Evolutionary conservation across 164 flowering plant genomes (phyloP).

Genomic region (Vitis amurensis): DNA sequence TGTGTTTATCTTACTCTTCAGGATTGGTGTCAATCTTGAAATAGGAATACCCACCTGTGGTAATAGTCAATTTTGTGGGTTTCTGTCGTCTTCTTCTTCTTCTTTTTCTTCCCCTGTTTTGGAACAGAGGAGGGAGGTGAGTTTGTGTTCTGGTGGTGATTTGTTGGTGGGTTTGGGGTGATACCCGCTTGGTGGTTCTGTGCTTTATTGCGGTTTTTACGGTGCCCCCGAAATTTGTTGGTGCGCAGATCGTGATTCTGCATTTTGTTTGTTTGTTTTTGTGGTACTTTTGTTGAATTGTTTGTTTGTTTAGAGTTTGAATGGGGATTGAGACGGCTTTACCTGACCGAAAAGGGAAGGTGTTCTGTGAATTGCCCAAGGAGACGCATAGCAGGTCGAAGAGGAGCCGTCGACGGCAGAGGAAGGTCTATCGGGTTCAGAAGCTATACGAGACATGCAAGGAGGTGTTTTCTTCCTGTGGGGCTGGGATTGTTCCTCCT

Average conservation of each 20-base stretch:
- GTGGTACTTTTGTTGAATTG: neutral
- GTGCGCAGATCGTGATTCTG: no score
- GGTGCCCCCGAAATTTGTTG: neutral
- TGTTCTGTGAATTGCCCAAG: slow-evolving; percentile 22
- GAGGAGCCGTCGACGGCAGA: slow-evolving; percentile 38
- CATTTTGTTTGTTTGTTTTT: neutral
- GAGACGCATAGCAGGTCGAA: slow-evolving; percentile 26
- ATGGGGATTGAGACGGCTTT: slow-evolving; percentile 42
- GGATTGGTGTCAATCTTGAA: neutral
- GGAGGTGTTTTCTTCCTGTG: slow-evolving; percentile 46
- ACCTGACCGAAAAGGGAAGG: slow-evolving; percentile 30
- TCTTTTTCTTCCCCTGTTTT: slow-evolving; percentile 9
- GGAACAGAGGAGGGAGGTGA: neutral
- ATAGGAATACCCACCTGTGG: no score
- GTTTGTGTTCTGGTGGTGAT: neutral
- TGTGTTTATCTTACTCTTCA: slow-evolving; percentile 4
- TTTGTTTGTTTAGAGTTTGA: slow-evolving; percentile 6
- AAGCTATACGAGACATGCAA: slow-evolving; percentile 52
- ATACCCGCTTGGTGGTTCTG: slow-evolving; percentile 19
- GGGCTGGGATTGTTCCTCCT: slow-evolving; percentile 44
- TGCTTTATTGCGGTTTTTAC: neutral
- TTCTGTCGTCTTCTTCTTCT: neutral
- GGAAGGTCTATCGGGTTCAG: slow-evolving; percentile 42
- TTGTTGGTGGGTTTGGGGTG: neutral
- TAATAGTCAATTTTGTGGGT: no score